Conservation (phyloP, 768 basidiomycete genomes). For the Termitomyces sp. region DNA sequence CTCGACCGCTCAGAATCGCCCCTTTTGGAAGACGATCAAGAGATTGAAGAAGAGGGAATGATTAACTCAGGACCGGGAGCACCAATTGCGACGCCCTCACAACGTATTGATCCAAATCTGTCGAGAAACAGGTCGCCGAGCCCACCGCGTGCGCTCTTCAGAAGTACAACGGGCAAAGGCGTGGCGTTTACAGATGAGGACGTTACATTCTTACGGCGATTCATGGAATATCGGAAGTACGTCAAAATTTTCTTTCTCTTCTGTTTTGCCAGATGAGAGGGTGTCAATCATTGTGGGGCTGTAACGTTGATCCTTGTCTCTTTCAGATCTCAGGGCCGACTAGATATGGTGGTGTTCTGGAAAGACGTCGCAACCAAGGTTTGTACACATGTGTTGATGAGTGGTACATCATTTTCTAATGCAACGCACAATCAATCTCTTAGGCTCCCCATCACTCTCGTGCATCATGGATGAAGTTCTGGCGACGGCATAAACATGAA, state of each 20-base stretch:
- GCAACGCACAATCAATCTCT: background rate
- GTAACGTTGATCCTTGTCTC: conserved; percentile 3
- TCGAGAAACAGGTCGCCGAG: conserved; percentile 71
- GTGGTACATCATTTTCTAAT: background rate
- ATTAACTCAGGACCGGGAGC: conserved; percentile 28
- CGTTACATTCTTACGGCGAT: conserved; percentile 68
- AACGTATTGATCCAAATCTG: conserved; percentile 15
- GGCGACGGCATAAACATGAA: conserved; percentile 85
- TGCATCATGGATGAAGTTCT: conserved; percentile 94
- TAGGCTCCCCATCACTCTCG: conserved; percentile 88
- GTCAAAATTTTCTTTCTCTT: conserved; percentile 15
- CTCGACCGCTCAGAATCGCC: conserved; percentile 44
- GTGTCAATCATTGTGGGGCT: no score
- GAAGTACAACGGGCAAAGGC: conserved; percentile 87
- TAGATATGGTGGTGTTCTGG: conserved; percentile 78
- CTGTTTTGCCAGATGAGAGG: background rate
- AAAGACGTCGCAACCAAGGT: conserved; percentile 72
- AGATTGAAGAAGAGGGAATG: conserved; percentile 35
- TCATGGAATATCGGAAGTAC: conserved; percentile 74
- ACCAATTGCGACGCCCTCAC: conserved; percentile 27
- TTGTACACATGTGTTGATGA: conserved; percentile 5
- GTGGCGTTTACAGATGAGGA: conserved; percentile 87
- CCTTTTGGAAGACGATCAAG: conserved; percentile 36
- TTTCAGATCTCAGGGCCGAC: conserved; percentile 48
- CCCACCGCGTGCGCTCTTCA: conserved; percentile 70